A percentile compares a stretch with the other conserved stretches of the same genome.
Conservation (phyloP, 768 basidiomycete genomes). For the Strobilomyces confusus region DNA sequence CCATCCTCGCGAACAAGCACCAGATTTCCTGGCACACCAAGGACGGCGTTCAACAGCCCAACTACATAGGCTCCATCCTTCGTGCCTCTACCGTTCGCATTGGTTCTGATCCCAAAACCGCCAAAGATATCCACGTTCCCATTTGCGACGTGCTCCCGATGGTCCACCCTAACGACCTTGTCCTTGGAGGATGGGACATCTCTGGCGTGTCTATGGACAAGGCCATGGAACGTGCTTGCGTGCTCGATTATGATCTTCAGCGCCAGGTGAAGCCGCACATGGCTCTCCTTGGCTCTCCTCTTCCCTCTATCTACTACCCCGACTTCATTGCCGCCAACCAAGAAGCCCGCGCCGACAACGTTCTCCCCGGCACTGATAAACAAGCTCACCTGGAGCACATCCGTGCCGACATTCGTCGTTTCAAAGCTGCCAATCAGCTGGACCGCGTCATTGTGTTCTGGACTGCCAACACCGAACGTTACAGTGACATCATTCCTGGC, state of each 20-base stretch:
- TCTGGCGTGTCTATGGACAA: conserved; percentile 79
- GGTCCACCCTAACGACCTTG: conserved; percentile 97
- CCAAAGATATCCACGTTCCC: conserved; percentile 90
- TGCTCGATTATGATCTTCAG: conserved; percentile 95
- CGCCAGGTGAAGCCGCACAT: conserved; percentile 89
- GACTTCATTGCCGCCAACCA: conserved; percentile 99
- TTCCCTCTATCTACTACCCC: conserved; percentile 95
- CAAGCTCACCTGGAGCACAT: conserved; percentile 88
- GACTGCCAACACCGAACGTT: conserved; percentile 99
- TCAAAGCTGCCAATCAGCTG: conserved; percentile 78
- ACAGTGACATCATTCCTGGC: conserved; percentile 90
- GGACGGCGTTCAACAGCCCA: conserved; percentile 85
- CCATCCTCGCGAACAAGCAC: conserved; percentile 93
- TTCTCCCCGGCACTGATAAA: conserved; percentile 84
- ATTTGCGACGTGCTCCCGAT: conserved; percentile 91
- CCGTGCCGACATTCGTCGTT: conserved; percentile 88
- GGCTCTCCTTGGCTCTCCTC: conserved; percentile 73
- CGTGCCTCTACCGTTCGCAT: conserved; percentile 94
- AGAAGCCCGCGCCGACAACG: conserved; percentile 91
- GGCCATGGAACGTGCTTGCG: conserved; percentile 91
- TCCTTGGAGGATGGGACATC: conserved; percentile 98
- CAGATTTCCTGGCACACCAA: conserved; percentile 95
- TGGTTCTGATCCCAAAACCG: conserved; percentile 72
- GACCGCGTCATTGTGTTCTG: conserved; percentile 94
- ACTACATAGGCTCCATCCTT: conserved; percentile 96